These are phyloP conservation scores for Calocera viscosa DNA, from an alignment of 768 basidiomycete species.

Conservation along the genomic window DNA sequence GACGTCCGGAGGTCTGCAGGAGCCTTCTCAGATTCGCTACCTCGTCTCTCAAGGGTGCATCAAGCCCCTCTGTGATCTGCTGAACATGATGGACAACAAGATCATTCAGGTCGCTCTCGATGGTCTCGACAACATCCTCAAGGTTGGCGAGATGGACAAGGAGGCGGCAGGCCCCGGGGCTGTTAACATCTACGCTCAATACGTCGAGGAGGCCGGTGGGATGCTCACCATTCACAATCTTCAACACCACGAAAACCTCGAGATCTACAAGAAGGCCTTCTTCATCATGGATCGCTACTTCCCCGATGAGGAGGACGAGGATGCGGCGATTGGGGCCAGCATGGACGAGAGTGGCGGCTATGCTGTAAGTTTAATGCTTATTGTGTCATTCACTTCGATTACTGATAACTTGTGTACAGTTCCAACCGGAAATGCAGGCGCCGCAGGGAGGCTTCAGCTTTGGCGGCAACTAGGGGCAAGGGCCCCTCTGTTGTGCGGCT, in stretches of 20 bases:
- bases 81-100: conserved; percentile 99
- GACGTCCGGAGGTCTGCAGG: conserved; percentile 92
- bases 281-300: conserved; percentile 98
- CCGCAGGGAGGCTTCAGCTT: conserved; percentile 14
- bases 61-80: conserved; percentile 91
- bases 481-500: neutral
- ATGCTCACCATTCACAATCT: conserved; percentile 99
- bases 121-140: conserved; percentile 94
- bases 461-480: neutral
- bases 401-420: conserved; percentile 1
- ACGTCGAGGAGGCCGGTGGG: conserved; percentile 94
- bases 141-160: conserved; percentile 94
- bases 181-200: conserved; percentile 85
- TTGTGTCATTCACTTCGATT: conserved; percentile 27
- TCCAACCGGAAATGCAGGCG: conserved; percentile 11
- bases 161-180: conserved; percentile 65
- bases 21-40: conserved; percentile 94
- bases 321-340: conserved; percentile 63
- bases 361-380: conserved; percentile 18
- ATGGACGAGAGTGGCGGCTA: conserved; percentile 35
- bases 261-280: conserved; percentile 99
- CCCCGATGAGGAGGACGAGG: conserved; percentile 89
- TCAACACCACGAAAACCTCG: conserved; percentile 97
- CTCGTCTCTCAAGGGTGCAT: conserved; percentile 96
- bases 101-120: conserved; percentile 97